Conservation (phyloP, 2,329 filamentous ascomycete species). For the Stagonosporopsis tanaceti region DNA sequence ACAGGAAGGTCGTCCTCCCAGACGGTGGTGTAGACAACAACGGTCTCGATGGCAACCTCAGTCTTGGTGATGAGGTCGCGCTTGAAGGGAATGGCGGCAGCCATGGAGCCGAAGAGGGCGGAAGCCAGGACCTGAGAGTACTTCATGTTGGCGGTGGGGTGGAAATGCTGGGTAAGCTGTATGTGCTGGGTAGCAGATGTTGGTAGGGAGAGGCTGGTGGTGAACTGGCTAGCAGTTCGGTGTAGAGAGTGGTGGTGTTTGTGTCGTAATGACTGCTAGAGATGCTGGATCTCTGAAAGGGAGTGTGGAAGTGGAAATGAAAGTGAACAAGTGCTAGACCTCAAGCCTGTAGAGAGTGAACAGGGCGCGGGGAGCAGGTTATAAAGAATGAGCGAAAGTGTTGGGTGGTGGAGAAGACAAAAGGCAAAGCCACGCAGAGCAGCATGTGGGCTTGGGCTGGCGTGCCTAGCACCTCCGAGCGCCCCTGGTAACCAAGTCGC, state of each 20-base stretch:
- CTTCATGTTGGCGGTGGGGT: conserved; percentile 44
- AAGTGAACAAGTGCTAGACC: conserved; percentile 43
- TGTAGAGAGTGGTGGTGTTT: conserved; percentile 32
- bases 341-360: conserved; percentile 52
- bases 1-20: conserved; percentile 36
- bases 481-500: conserved; percentile 30
- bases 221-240: conserved; percentile 49
- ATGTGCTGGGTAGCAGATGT: conserved; percentile 30
- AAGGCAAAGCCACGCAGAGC: conserved; percentile 21
- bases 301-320: conserved; percentile 40
- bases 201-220: conserved; percentile 27
- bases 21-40: conserved; percentile 48
- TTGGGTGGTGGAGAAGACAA: conserved; percentile 25
- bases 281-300: conserved; percentile 45
- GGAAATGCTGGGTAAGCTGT: conserved; percentile 18
- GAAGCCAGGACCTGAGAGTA: conserved; percentile 46
- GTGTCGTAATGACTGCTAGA: conserved; percentile 44
- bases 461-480: conserved; percentile 22
- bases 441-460: conserved; percentile 9
- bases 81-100: conserved; percentile 45
- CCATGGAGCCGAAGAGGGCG: conserved; percentile 45
- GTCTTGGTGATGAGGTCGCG: conserved; percentile 47
- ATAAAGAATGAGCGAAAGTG: conserved; percentile 35
- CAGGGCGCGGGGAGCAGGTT: conserved; percentile 37
- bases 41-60: conserved; percentile 44